These are phyloP conservation scores for Nemania abortiva DNA, from an alignment of 2,329 filamentous ascomycete genomes.

Conservation along the genomic window DNA sequence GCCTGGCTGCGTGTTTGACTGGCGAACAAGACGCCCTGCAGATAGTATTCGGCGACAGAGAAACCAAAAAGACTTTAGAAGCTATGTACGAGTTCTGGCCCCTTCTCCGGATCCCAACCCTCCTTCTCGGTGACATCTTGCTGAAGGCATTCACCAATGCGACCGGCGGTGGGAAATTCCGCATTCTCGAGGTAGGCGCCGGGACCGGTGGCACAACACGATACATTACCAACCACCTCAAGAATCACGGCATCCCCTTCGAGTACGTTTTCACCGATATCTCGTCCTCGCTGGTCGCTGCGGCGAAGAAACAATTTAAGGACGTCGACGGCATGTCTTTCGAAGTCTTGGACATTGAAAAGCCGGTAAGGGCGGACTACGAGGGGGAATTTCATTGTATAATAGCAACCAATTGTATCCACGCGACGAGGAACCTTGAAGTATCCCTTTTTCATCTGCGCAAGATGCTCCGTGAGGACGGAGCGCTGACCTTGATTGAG, in stretches of 20 bases:
- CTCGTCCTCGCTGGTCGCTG: conserved; percentile 26
- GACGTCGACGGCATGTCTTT: conserved; percentile 19
- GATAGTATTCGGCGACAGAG: conserved; percentile 43
- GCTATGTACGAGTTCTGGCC: conserved; percentile 46
- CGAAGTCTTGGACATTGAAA: conserved; percentile 27
- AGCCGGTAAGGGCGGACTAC: neutral
- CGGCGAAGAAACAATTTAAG: conserved; percentile 20
- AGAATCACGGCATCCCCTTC: conserved; percentile 25
- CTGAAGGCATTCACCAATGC: conserved; percentile 15
- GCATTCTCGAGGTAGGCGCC: conserved; percentile 33
- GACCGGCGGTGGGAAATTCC: conserved; percentile 21
- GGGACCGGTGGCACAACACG: conserved; percentile 31
- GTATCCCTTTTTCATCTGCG: conserved; percentile 19
- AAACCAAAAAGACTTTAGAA: conserved; percentile 40
- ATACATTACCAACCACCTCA: conserved; percentile 21
- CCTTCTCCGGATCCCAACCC: conserved; percentile 28
- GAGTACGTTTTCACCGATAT: conserved; percentile 33
- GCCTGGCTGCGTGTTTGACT: conserved; percentile 41
- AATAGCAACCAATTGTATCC: conserved; percentile 31
- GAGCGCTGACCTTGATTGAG: conserved; percentile 28
- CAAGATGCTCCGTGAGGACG: conserved; percentile 28
- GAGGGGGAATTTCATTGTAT: conserved; percentile 20
- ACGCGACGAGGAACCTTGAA: conserved; percentile 28
- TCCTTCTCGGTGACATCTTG: conserved; percentile 27
- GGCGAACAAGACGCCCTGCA: conserved; percentile 42